Evolutionary conservation across 208 protist genomes (phyloP), one percentile per base, ranked within the genome.

Genomic region (Naegleria lovaniensis): DNA sequence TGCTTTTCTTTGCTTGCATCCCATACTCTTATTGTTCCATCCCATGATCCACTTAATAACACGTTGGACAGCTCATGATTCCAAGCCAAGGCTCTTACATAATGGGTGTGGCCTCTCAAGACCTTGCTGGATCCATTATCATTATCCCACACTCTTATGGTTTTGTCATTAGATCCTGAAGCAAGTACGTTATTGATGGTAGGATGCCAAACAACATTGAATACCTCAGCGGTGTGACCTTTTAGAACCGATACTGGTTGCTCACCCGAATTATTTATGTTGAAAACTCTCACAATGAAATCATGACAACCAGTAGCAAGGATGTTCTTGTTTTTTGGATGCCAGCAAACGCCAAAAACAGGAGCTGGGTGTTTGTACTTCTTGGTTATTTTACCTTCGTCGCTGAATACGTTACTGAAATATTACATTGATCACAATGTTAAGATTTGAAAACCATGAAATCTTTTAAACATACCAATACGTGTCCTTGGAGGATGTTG

Each of bases 1-100:
- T 94, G 94, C 19, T 92, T 89, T 16, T 93, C 93, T 87, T 93
- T 96, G 89, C 95, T 95, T 29, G 96, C 87, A 92, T 98, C 96
- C 96, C 97, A 98, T 59, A 98, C 83, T 38, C 96, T 95, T 48
- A 98, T 94, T 33, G 96, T 95, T 36, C 93, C 93, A 91, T 98
- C 96, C 58, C 91, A 94, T 25, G 93, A 94, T 39, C 95, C 96
- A 86, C 95, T 96, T 58, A 98, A 67, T 52, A 94, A 93, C 51
- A 98, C 76, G 85, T 96, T 96, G 0, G 97, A 96, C 0, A 96
- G 93, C 5, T 97, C 90, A 84, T 92, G 94, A 92, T 95, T 96
- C 96, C 96, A 98, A 7, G 93, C 92, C 7, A 97, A 91, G 48
- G 93, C 94, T 48, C 94, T 92, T 25, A 97, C 95, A 85, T 94